phyloP scores from a whole-genome alignment of 2,329 filamentous ascomycete genomes.

The Aspergillus sp. region DNA sequence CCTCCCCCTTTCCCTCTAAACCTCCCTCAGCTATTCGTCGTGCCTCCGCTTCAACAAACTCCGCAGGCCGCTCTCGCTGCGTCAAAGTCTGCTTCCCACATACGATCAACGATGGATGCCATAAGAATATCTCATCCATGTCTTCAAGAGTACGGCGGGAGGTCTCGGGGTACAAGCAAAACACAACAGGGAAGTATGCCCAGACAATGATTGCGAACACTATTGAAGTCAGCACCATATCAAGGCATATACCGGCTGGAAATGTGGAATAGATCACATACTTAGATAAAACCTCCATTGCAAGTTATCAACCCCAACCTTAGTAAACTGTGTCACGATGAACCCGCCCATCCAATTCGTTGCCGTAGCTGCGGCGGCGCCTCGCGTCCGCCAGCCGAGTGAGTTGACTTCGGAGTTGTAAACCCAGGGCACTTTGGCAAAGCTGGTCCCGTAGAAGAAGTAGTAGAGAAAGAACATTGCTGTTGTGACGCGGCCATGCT shows the following conservation, averaged over 20 bases:
- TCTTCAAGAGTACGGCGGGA: conserved; percentile 1
- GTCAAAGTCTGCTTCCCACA: neutral
- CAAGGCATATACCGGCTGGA: neutral
- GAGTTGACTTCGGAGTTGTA: conserved; percentile 1
- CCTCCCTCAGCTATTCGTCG: neutral
- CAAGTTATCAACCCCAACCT: neutral
- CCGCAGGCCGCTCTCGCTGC: neutral
- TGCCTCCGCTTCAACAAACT: neutral
- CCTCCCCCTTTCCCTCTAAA: too few species aligned
- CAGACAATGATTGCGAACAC: conserved; percentile 3
- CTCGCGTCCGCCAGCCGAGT: neutral
- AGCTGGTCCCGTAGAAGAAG: conserved; percentile 2
- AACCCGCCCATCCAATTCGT: conserved; percentile 2
- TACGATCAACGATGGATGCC: neutral
- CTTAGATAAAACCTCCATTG: conserved; percentile 1
- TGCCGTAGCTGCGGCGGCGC: neutral
- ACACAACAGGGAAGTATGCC: conserved; percentile 1
- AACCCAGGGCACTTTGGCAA: conserved; percentile 1
- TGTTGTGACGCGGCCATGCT: conserved; percentile 1
- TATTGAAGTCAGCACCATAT: neutral
- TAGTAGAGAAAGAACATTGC: conserved; percentile 3
- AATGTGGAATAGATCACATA: neutral
- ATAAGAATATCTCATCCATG: conserved; percentile 3
- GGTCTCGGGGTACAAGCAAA: neutral
- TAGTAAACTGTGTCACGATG: conserved; percentile 1